A percentile compares a stretch with the other conserved stretches of the same genome.
phyloP scores from a whole-genome alignment of 2,329 filamentous ascomycete genomes.

The Chaetomiaceae sp. region DNA sequence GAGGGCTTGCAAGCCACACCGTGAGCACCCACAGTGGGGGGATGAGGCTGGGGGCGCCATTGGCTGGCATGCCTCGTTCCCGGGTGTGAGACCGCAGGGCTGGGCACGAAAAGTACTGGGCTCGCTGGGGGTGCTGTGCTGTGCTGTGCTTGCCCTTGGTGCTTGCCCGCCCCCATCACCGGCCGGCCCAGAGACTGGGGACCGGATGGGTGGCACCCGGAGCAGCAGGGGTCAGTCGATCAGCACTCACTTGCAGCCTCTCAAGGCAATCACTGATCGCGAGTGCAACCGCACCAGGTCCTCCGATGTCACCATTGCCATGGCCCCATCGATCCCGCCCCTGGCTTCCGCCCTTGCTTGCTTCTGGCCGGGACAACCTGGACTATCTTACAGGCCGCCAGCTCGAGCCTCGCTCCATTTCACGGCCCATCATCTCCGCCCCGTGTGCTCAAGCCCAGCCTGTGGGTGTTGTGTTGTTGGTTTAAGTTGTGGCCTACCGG shows the following conservation, averaged over 20 bases:
- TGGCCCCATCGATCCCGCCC: background rate
- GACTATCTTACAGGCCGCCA: background rate
- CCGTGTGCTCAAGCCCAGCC: background rate
- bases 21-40: background rate
- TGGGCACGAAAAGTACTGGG: background rate
- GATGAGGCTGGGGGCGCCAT: background rate
- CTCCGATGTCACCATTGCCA: background rate
- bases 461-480: background rate
- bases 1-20: background rate
- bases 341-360: conserved; percentile 1
- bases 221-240: background rate
- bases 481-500: too few relatives aligned
- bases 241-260: background rate
- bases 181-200: background rate
- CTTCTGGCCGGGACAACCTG: background rate
- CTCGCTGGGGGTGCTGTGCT: background rate
- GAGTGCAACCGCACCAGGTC: background rate
- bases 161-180: background rate
- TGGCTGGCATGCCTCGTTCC: background rate
- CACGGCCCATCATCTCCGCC: background rate
- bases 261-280: conserved; percentile 6
- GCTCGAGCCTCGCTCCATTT: background rate
- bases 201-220: background rate
- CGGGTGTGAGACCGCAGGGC: background rate
- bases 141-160: background rate